Evolutionary conservation across 805 yeast species (phyloP), one percentile per base, ranked within the genome.

Genomic region (Monosporozyma servazzii): DNA sequence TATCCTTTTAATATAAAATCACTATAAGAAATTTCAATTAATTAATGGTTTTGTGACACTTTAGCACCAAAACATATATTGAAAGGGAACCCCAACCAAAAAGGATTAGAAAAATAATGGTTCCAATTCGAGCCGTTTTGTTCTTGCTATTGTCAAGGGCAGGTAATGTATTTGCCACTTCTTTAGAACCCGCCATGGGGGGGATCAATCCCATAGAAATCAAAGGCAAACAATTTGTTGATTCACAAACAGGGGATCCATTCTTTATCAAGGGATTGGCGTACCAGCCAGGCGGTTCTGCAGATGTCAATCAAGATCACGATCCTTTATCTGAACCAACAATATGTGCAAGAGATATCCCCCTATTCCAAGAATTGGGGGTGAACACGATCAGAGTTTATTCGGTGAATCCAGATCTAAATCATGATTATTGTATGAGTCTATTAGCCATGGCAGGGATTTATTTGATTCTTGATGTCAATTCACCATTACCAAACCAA

Each of bases 251-350:
- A 0, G 74, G 78, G 33, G 81, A 82, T 54, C 90, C 90, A 8
- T 90, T 91, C 63, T 82, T 75, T 59, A 76, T 90, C 37, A 83
- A 79, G 66, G 98, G 98, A 18, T 86, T 91, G 1, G 98, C 91
- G 66, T 90, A 90, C 64, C 97, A 91, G 63, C 97, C 97, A 0
- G 97, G 97, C 9, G 98, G 97, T 0, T 83, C 96, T 0, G 82
- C 96, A 0, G 90, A 82, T 0, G 82, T 81, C 23, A 71, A 71
- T n/a, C 67, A 61, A 3, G 54, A 60, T 6, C 64, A 58, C 9
- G 98, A 91, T 63, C 96, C 96, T 0, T 72, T 91, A 43, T 84
- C 96, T 2, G 84, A 88, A 60, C 75, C 81, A 3, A 69, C 75
- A 11, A 61, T 68, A 18, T 91, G 98, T 71, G 84, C 90, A 4